Conservation (phyloP, 164 flowering plant species). For the Amborella trichopoda region DNA sequence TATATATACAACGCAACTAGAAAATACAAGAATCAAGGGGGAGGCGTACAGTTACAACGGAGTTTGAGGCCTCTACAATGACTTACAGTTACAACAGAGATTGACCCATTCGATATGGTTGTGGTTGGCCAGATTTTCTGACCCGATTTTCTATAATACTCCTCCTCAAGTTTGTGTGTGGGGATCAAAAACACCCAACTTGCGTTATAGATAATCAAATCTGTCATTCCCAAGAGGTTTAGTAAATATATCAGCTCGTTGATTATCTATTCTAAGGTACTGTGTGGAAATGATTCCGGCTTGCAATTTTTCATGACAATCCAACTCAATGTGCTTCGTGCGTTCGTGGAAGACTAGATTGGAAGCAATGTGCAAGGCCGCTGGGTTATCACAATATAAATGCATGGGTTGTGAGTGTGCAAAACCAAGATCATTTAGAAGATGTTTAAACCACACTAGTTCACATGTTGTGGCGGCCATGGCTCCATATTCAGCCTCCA, state of each 20-base stretch:
- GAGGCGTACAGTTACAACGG: too few species aligned
- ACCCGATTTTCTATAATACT: slow-evolving; percentile 2
- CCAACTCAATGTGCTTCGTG: slow-evolving; percentile 9
- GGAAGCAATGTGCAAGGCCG: slow-evolving; percentile 6
- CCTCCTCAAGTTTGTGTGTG: slow-evolving; percentile 3
- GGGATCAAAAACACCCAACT: slow-evolving; percentile 2
- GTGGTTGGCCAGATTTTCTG: too few species aligned
- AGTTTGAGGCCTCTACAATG: too few species aligned
- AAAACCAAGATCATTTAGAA: neutral
- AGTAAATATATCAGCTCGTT: neutral
- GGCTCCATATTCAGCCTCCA: too few species aligned
- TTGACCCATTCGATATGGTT: too few species aligned
- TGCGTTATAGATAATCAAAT: neutral
- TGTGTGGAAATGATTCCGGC: neutral
- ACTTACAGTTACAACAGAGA: too few species aligned
- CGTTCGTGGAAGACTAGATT: slow-evolving; percentile 7
- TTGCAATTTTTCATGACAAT: slow-evolving; percentile 3
- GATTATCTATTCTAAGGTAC: neutral
- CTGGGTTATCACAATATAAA: slow-evolving; percentile 6
- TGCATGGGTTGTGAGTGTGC: neutral
- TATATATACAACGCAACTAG: too few species aligned
- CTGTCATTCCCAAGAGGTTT: neutral
- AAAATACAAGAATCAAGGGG: too few species aligned
- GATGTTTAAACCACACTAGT: neutral
- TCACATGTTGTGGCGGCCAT: too few species aligned